These are phyloP conservation scores for Corynascus novoguineensis DNA, from an alignment of 495 filamentous ascomycete genomes.

Conservation along the genomic window DNA sequence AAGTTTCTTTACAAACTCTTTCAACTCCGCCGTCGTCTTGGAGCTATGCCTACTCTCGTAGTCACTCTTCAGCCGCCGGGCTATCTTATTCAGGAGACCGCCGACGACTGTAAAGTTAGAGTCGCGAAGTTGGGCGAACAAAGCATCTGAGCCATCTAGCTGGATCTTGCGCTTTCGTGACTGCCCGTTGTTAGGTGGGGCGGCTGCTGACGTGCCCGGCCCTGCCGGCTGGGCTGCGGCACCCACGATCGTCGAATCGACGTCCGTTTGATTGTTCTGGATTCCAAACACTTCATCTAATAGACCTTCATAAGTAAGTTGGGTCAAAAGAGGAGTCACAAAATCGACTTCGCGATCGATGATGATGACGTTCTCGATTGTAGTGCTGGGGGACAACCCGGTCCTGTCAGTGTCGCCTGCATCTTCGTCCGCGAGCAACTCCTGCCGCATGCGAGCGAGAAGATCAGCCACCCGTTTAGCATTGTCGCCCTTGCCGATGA, in stretches of 20 bases:
- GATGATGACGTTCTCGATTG: constrained; percentile 84
- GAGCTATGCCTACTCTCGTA: constrained; percentile 86
- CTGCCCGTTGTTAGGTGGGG: constrained; percentile 26
- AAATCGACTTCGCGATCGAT: constrained; percentile 94
- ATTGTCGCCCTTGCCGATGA: constrained; percentile 94
- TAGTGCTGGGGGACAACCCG: constrained; percentile 77
- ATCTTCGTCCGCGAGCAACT: constrained; percentile 76
- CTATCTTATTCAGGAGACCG: constrained; percentile 80
- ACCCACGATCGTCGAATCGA: constrained; percentile 89
- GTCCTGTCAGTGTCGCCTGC: constrained; percentile 54
- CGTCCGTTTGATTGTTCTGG: constrained; percentile 79
- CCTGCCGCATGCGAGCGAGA: constrained; percentile 87
- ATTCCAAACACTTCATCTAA: constrained; percentile 94
- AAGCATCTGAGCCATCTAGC: constrained; percentile 81
- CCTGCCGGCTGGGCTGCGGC: constrained; percentile 52
- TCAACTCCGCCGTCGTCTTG: constrained; percentile 82
- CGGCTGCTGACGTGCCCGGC: constrained; percentile 45
- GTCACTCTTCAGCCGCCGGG: constrained; percentile 75
- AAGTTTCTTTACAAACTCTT: constrained; percentile 85
- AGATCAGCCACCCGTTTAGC: constrained; percentile 83
- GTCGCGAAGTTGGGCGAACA: constrained; percentile 85
- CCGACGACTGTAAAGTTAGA: constrained; percentile 94
- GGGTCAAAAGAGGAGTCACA: constrained; percentile 83
- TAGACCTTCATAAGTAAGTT: constrained; percentile 93
- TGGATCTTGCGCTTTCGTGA: constrained; percentile 81